These are phyloP conservation scores for Piper betle DNA, from an alignment of 164 flowering plant species.

Conservation along the genomic window DNA sequence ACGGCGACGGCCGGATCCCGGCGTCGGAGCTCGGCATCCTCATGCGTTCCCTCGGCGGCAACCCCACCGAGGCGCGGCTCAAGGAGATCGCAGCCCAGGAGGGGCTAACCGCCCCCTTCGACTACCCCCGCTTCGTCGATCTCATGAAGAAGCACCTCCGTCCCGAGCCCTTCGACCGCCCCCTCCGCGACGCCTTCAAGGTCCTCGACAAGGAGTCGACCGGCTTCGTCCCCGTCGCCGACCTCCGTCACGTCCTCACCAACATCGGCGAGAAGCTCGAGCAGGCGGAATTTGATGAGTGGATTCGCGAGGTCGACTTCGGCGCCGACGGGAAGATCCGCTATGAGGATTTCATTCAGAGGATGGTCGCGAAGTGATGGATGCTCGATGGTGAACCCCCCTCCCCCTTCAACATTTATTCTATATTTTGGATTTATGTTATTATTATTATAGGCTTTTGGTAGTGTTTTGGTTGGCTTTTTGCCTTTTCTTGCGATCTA, in stretches of 20 bases:
- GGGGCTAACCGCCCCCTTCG: slow-evolving; percentile 69
- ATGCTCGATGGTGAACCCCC: background rate
- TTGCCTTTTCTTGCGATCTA: background rate
- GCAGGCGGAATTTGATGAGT: slow-evolving; percentile 89
- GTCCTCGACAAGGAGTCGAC: slow-evolving; percentile 84
- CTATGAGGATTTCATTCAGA: slow-evolving; percentile 73
- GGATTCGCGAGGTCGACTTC: slow-evolving; percentile 94
- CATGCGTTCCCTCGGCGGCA: slow-evolving; percentile 91
- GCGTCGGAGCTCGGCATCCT: slow-evolving; percentile 88
- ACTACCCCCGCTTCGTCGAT: slow-evolving; percentile 63
- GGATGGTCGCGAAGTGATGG: slow-evolving; percentile 82
- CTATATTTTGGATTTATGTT: too few species aligned
- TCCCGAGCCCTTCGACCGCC: slow-evolving; percentile 84
- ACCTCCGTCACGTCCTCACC: slow-evolving; percentile 83
- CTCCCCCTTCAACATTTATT: too few species aligned
- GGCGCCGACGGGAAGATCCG: slow-evolving; percentile 82
- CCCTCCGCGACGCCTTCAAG: slow-evolving; percentile 86
- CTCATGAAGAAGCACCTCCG: slow-evolving; percentile 78
- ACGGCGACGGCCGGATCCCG: slow-evolving; percentile 75
- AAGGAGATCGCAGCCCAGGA: slow-evolving; percentile 63
- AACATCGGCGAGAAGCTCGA: slow-evolving; percentile 93
- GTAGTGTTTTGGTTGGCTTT: background rate
- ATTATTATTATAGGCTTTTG: too few species aligned
- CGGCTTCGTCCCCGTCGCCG: slow-evolving; percentile 67
- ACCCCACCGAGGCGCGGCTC: slow-evolving; percentile 89